Conservation (phyloP, 108 stramenopile genomes). For the Pseudonitzschia multiseries region DNA sequence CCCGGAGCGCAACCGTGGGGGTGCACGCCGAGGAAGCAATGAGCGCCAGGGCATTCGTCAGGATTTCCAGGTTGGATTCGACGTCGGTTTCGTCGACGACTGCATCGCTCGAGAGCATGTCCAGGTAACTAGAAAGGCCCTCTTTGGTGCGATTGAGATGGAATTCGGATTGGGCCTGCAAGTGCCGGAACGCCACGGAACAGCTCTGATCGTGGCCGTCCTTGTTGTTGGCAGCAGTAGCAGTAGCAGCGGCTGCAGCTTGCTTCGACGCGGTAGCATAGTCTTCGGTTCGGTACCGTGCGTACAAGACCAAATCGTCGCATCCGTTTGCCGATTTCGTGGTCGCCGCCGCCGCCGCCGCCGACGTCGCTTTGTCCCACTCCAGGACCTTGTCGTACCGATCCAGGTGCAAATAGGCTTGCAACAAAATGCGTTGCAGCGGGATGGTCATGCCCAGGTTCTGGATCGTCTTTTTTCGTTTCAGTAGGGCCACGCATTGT, state of each 20-base stretch:
- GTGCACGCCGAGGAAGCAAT: slow-evolving; percentile 17
- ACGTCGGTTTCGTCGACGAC: slow-evolving; percentile 10
- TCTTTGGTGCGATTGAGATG: slow-evolving; percentile 28
- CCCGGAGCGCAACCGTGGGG: not conserved
- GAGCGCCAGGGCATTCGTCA: slow-evolving; percentile 30
- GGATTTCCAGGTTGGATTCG: slow-evolving; percentile 30
- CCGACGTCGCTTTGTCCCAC: slow-evolving; percentile 3
- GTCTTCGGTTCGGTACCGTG: slow-evolving; percentile 29
- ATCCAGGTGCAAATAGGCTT: slow-evolving; percentile 26
- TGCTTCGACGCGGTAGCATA: slow-evolving; percentile 22
- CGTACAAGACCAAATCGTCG: slow-evolving; percentile 31
- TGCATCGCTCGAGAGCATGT: not conserved
- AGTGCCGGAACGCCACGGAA: not conserved
- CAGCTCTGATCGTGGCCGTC: not conserved
- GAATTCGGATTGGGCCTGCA: slow-evolving; percentile 33
- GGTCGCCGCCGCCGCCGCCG: not conserved
- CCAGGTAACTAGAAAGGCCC: slow-evolving; percentile 23
- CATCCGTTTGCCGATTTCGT: not conserved
- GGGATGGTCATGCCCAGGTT: slow-evolving; percentile 16
- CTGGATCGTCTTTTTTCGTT: slow-evolving; percentile 27
- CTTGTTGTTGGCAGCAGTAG: not conserved
- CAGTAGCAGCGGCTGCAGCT: slow-evolving; percentile 14
- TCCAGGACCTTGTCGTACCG: slow-evolving; percentile 25
- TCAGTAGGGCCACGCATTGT: slow-evolving; percentile 23
- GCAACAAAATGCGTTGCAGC: slow-evolving; percentile 29